Conservation (phyloP, 176 grass and related monocot species). For the Juncus inflexus region DNA sequence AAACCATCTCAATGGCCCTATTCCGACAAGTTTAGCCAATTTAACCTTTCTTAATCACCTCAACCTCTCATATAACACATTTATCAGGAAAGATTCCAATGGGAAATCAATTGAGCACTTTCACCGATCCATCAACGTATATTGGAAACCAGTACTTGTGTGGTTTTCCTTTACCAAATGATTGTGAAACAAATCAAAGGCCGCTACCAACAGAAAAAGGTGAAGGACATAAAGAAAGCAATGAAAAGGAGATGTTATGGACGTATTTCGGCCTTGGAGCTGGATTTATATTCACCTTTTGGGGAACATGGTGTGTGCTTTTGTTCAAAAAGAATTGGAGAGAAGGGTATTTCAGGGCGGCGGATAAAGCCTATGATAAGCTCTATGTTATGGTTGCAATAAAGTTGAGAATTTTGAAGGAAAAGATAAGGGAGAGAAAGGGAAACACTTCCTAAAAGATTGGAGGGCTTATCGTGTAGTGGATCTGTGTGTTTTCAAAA, state of each 20-base stretch:
- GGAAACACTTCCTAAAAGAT: constrained; percentile 3
- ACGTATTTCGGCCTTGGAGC: constrained; percentile 16
- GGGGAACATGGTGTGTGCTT: constrained; percentile 17
- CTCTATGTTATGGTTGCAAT: constrained; percentile 22
- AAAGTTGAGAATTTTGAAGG: constrained; percentile 7
- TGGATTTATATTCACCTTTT: constrained; percentile 22
- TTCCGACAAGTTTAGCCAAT: constrained; percentile 20
- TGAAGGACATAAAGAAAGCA: constrained; percentile 10
- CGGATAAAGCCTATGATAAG: constrained; percentile 26
- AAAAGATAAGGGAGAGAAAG: not conserved
- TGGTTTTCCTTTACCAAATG: constrained; percentile 24
- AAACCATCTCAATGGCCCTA: constrained; percentile 22
- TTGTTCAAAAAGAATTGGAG: constrained; percentile 28
- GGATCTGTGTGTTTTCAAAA: not conserved
- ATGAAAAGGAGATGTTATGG: constrained; percentile 12
- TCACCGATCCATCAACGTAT: constrained; percentile 22
- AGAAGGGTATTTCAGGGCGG: constrained; percentile 18
- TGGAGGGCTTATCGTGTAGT: not conserved
- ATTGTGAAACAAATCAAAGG: constrained; percentile 6
- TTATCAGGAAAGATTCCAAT: constrained; percentile 24
- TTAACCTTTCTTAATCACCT: constrained; percentile 22
- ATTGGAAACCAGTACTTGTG: constrained; percentile 21
- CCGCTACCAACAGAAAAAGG: not conserved
- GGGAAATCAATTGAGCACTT: constrained; percentile 24
- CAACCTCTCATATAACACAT: constrained; percentile 27